Evolutionary conservation across 78 protist species (phyloP), one percentile per base, ranked within the genome.

Genomic region (Dictyostelium purpureum): DNA sequence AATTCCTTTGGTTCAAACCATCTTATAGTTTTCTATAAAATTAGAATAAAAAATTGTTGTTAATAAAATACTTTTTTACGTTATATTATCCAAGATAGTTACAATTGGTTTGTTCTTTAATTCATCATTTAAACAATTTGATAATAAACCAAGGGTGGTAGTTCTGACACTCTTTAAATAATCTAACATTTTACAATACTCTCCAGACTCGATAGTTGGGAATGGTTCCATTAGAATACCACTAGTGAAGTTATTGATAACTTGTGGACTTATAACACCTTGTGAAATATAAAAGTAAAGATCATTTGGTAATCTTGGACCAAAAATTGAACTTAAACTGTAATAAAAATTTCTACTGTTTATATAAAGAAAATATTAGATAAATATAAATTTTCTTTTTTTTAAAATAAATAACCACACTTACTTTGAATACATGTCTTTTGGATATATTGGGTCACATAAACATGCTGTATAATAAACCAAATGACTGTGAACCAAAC

Each of bases 1-100:
- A 47, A 52, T n/a, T 85, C 91, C 40, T 85, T 85, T 85, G 91
- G 91, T 73, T 85, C 91, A 26, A 59, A 85, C 91, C 91, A 85
- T 28, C 91, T 26, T 18, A 45, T 59, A 35, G 66, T 73, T 59
- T 43, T 85, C 80, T 74, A 35, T 37, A n/a, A 47, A 2, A 12
- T 10, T 18, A 6, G 26, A 45, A 28, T 21, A 43, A 24, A 33
- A 73, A 28, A 42, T 47, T 19, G 18, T 24, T 9, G n/a, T 56
- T 56, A 56, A 56, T 56, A 26, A 21, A 54, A n/a, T 6, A n/a
- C n/a, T 7, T n/a, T 54, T 19, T 31, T 54, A 2, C 7, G 11
- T 33, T 26, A 47, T n/a, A n/a, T n/a, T 67, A 35, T n/a, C 11
- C 7, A 47, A 10, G 1, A 75, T 51, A 75, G 43, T 33, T 75